Base-by-base conservation (phyloP, 129 eudicot genomes). In the Centella asiatica region DNA sequence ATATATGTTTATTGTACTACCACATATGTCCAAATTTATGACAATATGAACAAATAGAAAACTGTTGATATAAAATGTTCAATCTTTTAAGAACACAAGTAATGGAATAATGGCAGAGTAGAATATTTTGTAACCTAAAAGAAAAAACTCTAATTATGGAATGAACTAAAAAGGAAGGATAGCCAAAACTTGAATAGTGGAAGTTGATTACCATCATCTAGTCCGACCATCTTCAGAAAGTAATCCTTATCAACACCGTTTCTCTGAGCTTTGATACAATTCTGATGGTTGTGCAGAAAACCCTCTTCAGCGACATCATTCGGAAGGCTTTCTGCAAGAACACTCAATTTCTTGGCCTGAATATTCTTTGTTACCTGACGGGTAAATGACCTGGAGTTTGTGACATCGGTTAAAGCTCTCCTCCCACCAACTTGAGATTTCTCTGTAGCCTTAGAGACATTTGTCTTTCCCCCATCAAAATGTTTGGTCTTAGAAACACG, bases 391-490 rank as follows among this genome's bases (percentile, higher is more conserved):
- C 58, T 77, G 3, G 88, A 73, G 73, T 85, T 89, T n/a, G 97
- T 85, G 60, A 89, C 81, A 54, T 89, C 97, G 64, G 73, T 67
- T 20, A 89, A 81, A 9, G 88, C 84, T 78, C 85, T 89, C 66
- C 90, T 76, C 60, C 92, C 82, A 75, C 79, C 67, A 54, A 58
- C 67, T 70, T 74, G 69, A 23, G 72, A 57, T 51, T 77, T 80
- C 56, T 69, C 79, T 15, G 74, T 56, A 34, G 34, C 73, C 37
- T 74, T 80, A 6, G 69, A 29, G 17, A 47, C 59, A 26, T 58
- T 76, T 34, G 29, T 58, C 65, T 55, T 75, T 37, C 75, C 63
- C 40, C 54, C 56, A 62, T 60, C 59, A 36, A 69, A 42, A 33
- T 37, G 31, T 36, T 39, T 62, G 27, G 72, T 70, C 64, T 48